Conservation (phyloP, 306 rosid species). For the Vigna angularis region DNA sequence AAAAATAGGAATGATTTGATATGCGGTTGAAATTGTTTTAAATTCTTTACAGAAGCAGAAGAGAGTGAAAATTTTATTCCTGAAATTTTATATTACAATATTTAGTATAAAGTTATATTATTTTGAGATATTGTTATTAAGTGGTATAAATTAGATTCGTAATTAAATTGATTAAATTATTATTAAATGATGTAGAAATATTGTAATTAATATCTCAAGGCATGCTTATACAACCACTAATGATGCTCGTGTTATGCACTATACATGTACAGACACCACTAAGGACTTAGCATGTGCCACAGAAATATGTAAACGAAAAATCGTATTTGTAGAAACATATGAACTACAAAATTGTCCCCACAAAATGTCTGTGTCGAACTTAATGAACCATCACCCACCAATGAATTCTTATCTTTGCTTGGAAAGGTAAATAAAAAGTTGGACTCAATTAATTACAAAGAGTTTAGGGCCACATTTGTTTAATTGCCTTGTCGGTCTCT, state of each 20-base stretch:
- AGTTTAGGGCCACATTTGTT: constrained; percentile 45
- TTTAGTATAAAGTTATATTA: too few species aligned
- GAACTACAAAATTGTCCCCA: constrained; percentile 52
- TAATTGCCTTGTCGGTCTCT: constrained; percentile 49
- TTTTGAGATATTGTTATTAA: too few species aligned
- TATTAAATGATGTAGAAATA: too few species aligned
- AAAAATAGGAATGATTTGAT: not conserved
- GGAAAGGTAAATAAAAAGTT: constrained; percentile 48
- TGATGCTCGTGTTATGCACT: constrained; percentile 31
- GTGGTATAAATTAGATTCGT: too few species aligned
- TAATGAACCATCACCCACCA: constrained; percentile 53
- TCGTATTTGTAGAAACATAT: constrained; percentile 32
- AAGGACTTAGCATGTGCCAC: constrained; percentile 42
- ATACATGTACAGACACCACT: constrained; percentile 36
- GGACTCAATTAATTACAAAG: constrained; percentile 42
- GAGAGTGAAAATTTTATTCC: too few species aligned
- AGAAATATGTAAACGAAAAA: constrained; percentile 17
- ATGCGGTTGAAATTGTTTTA: not conserved
- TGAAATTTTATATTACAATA: too few species aligned
- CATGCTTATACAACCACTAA: constrained; percentile 8
- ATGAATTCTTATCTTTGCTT: constrained; percentile 55
- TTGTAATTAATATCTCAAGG: constrained; percentile 5
- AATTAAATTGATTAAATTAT: too few species aligned
- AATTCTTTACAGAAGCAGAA: too few species aligned
- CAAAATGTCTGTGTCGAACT: constrained; percentile 47